phyloP scores from a whole-genome alignment of 306 rosid species.

The Prosopis cineraria region DNA sequence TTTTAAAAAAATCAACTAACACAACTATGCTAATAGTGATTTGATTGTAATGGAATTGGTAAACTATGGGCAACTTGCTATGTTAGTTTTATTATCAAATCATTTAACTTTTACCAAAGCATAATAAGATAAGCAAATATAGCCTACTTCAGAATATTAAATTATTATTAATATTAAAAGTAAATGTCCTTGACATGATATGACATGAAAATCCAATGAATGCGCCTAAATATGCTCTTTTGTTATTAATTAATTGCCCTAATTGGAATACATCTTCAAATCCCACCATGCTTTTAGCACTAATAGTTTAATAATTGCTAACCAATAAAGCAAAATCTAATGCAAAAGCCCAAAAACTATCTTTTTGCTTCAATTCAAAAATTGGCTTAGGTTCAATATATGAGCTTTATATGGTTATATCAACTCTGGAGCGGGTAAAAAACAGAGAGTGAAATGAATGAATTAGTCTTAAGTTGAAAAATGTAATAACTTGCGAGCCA shows the following conservation, averaged over 20 bases:
- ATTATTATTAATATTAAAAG: not conserved
- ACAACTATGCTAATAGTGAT: not conserved
- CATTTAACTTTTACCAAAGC: not conserved
- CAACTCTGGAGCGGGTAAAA: too few species aligned
- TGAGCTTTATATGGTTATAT: too few species aligned
- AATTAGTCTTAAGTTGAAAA: too few species aligned
- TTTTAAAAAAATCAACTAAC: not conserved
- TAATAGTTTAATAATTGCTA: too few species aligned
- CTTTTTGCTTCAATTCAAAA: not conserved
- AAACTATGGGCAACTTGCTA: not conserved
- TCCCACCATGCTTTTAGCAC: not conserved
- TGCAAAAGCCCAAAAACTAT: not conserved
- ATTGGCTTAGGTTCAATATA: not conserved
- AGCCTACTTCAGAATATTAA: not conserved
- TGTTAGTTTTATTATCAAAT: not conserved
- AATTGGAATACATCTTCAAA: not conserved
- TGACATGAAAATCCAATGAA: not conserved
- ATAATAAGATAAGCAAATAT: not conserved
- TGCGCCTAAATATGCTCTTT: constrained; percentile 11
- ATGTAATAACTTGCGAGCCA: too few species aligned
- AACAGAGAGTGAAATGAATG: too few species aligned
- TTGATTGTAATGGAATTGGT: not conserved
- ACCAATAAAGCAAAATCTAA: not conserved
- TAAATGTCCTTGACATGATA: not conserved
- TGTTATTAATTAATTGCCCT: not conserved